Evolutionary conservation across 108 stramenopile species (phyloP).

Genomic region (Cyclotella kingstonii): DNA sequence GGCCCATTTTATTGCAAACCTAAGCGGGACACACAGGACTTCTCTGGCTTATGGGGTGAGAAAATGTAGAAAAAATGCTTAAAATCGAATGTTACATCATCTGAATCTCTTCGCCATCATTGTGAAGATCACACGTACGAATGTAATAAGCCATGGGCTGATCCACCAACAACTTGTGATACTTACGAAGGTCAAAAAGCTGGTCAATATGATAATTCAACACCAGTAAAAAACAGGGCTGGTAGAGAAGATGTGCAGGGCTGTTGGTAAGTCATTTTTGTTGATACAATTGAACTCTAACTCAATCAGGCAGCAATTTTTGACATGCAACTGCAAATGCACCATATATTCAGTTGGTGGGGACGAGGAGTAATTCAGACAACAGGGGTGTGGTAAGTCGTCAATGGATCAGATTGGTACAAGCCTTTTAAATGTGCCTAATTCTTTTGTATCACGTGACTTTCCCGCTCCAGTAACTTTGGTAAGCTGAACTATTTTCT

Average conservation of each 20-base stretch:
- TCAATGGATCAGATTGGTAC: not conserved
- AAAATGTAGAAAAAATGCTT: not conserved
- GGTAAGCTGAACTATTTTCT: conserved; percentile 42
- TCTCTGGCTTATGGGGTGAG: conserved; percentile 26
- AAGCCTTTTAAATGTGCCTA: not conserved
- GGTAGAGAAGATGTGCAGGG: conserved; percentile 41
- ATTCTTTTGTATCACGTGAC: not conserved
- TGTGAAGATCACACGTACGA: conserved; percentile 1
- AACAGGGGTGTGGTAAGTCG: conserved; percentile 29
- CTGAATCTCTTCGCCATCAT: not conserved
- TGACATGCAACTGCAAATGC: too few species aligned
- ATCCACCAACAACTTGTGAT: conserved; percentile 30
- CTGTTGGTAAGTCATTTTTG: conserved; percentile 9
- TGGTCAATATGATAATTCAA: conserved; percentile 23
- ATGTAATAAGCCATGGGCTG: conserved; percentile 31
- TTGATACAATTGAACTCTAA: too few species aligned
- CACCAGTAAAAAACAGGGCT: conserved; percentile 4
- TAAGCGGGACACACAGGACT: conserved; percentile 2
- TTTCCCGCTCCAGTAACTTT: conserved; percentile 16
- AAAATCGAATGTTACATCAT: not conserved
- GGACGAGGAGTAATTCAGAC: conserved; percentile 45
- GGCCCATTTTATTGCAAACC: conserved; percentile 41
- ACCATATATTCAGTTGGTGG: too few species aligned
- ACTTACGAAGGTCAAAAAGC: conserved; percentile 41
- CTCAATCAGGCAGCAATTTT: too few species aligned